Evolutionary conservation across 1,139 yeast species (phyloP).

Genomic region (Pichia sp.): DNA sequence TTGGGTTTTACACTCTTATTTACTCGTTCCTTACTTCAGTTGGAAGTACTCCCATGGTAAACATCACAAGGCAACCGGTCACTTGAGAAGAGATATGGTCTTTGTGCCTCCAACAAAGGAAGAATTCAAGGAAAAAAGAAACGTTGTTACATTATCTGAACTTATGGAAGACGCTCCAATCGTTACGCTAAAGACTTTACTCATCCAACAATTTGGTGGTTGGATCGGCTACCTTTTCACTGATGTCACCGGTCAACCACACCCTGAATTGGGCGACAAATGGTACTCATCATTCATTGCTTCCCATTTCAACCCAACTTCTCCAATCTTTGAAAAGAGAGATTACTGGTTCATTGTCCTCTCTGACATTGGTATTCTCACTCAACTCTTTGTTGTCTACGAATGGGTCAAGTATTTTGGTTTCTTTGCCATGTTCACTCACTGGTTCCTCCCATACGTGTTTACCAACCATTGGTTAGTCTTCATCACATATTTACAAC

Average conservation of each 20-base stretch:
- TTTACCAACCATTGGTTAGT: slow-evolving; percentile 62
- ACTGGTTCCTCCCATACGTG: slow-evolving; percentile 50
- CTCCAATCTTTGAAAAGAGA: slow-evolving; percentile 48
- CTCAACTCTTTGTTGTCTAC: slow-evolving; percentile 37
- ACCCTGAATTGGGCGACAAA: slow-evolving; percentile 25
- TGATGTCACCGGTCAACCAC: slow-evolving; percentile 49
- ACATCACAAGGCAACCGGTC: slow-evolving; percentile 62
- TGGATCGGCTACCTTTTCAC: slow-evolving; percentile 42
- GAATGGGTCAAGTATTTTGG: slow-evolving; percentile 44
- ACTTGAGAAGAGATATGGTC: slow-evolving; percentile 53
- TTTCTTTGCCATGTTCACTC: slow-evolving; percentile 38
- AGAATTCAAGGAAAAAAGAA: slow-evolving; percentile 31
- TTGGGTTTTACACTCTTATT: slow-evolving; percentile 52
- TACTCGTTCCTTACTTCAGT: slow-evolving; percentile 54
- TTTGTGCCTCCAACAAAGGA: slow-evolving; percentile 51
- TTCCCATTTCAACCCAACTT: slow-evolving; percentile 46
- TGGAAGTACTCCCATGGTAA: slow-evolving; percentile 57
- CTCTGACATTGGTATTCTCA: slow-evolving; percentile 46
- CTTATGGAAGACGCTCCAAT: slow-evolving; percentile 50
- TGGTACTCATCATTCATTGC: slow-evolving; percentile 26
- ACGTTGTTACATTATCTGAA: slow-evolving; percentile 34
- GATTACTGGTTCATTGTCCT: slow-evolving; percentile 49
- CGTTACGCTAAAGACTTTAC: slow-evolving; percentile 35
- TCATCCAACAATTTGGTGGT: slow-evolving; percentile 50
- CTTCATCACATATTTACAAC: slow-evolving; percentile 55